Base-by-base conservation (phyloP, 192 early-diverging fungal genomes). In the Podila horticola region DNA sequence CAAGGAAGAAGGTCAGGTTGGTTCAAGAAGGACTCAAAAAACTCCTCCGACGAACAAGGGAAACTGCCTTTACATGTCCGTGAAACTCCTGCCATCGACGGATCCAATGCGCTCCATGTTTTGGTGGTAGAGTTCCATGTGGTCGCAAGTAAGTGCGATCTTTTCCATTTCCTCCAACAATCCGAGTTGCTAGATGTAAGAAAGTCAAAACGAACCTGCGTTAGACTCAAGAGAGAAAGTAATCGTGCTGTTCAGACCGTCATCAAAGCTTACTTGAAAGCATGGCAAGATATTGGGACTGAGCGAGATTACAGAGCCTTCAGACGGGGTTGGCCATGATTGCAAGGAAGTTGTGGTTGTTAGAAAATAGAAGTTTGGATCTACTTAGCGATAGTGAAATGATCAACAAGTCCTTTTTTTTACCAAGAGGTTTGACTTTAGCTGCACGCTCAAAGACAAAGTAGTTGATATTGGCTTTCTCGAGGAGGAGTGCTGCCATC, bases 381-480 rank as follows among this genome's bases (percentile, higher is more conserved):
- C n/a, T 13, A 24, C 11, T 15, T 3, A 26, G 30, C 3, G 5
- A 13, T 10, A 19, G 11, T 11, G n/a, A 28, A 10, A n/a, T 24
- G 41, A 10, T 38, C 36, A 10, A 0, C 8, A 38, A 1, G 36
- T 38, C 8, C 10, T 38, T 38, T 26, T 61, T n/a, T 49, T 55
- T 64, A 55, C 69, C 69, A 9, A 71, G 51, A 7, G 61, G 30
- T n/a, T 57, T 71, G 31, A 72, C 26, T 29, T 72, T 33, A 20
- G 62, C 8, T 38, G 61, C 62, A 0, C 70, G 50, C 26, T 72
- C 70, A 28, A 64, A 72, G 50, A 72, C 38, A 50, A 64, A 28
- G 34, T 72, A 72, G 8, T 61, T 61, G 22, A 72, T 45, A 10
- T 64, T 64, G 6, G 60, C 59, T 31, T 60, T 60, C 10, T 72